These are phyloP conservation scores for Saccharomyces cerevisiae DNA, from an alignment of 805 yeast species.

Conservation along the genomic window DNA sequence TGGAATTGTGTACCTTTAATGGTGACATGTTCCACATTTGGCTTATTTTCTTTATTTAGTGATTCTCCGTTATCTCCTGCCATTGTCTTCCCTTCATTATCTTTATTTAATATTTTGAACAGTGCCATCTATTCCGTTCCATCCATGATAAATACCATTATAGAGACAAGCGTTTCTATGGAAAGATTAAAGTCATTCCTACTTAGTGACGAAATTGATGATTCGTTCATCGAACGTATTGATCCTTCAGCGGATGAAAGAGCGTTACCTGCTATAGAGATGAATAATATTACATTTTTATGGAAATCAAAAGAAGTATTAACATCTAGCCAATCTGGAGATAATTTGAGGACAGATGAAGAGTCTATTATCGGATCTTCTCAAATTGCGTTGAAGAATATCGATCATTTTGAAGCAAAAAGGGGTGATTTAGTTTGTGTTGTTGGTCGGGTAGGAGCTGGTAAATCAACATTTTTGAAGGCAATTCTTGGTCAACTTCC, in stretches of 20 bases:
- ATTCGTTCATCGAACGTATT: constrained; percentile 26
- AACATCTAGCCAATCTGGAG: constrained; percentile 9
- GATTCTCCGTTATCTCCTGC: constrained; percentile 53
- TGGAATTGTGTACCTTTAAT: constrained; percentile 61
- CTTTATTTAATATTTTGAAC: constrained; percentile 50
- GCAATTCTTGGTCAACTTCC: constrained; percentile 50
- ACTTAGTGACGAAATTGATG: constrained; percentile 38
- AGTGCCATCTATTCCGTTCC: constrained; percentile 57
- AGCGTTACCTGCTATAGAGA: constrained; percentile 31
- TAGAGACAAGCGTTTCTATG: constrained; percentile 54
- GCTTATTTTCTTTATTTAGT: constrained; percentile 41
- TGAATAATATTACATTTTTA: constrained; percentile 44
- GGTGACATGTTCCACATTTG: constrained; percentile 55
- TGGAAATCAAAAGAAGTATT: constrained; percentile 35
- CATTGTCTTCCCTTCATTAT: constrained; percentile 59
- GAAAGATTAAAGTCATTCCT: constrained; percentile 46
- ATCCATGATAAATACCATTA: constrained; percentile 43
- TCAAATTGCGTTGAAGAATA: constrained; percentile 39
- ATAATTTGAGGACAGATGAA: constrained; percentile 30
- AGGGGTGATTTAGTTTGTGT: constrained; percentile 50
- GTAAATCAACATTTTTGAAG: constrained; percentile 52
- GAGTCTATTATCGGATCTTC: constrained; percentile 39
- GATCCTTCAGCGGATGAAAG: constrained; percentile 15
- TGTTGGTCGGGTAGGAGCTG: constrained; percentile 62
- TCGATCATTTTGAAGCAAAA: constrained; percentile 40